Percentiles rank a stretch among this genome's conserved stretches.
phyloP scores from a whole-genome alignment of 2,329 filamentous ascomycete species.

The Calycina herbarum region DNA sequence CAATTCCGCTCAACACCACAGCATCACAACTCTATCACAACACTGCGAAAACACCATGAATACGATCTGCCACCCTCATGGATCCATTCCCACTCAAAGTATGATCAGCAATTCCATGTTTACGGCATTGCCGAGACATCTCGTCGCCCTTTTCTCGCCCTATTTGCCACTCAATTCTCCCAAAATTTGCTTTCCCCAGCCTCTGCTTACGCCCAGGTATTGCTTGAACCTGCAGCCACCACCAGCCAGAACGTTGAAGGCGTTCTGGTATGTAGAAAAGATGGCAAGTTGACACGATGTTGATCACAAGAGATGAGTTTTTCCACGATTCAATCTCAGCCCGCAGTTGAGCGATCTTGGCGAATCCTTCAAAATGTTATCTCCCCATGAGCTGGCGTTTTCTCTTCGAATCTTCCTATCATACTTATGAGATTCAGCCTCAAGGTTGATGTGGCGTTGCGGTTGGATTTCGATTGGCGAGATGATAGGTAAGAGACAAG shows the following conservation, averaged over 20 bases:
- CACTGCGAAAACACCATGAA: too few relatives aligned
- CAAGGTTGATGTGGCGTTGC: constrained; percentile 1
- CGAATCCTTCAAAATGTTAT: neutral
- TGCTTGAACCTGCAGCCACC: neutral
- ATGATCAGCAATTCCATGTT: too few relatives aligned
- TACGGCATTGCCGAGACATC: too few relatives aligned
- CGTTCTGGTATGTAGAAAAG: neutral
- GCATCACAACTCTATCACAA: too few relatives aligned
- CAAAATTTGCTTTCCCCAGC: too few relatives aligned
- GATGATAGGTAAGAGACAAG: neutral
- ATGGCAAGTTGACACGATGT: neutral
- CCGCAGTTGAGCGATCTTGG: neutral
- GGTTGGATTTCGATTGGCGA: neutral
- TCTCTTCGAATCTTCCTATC: neutral
- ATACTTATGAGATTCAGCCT: neutral
- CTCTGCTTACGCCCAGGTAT: too few relatives aligned
- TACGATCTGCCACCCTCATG: too few relatives aligned
- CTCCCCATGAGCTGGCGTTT: neutral
- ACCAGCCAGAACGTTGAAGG: neutral
- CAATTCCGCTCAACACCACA: too few relatives aligned
- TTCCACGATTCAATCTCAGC: neutral
- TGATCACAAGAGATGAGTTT: neutral
- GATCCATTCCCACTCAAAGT: too few relatives aligned
- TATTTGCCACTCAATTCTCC: too few relatives aligned
- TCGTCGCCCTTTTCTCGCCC: too few relatives aligned